A percentile compares a stretch with the other conserved stretches of the same genome.
These are phyloP conservation scores for Ustilago sp. DNA, from an alignment of 1,284 basidiomycete genomes.

Conservation along the genomic window DNA sequence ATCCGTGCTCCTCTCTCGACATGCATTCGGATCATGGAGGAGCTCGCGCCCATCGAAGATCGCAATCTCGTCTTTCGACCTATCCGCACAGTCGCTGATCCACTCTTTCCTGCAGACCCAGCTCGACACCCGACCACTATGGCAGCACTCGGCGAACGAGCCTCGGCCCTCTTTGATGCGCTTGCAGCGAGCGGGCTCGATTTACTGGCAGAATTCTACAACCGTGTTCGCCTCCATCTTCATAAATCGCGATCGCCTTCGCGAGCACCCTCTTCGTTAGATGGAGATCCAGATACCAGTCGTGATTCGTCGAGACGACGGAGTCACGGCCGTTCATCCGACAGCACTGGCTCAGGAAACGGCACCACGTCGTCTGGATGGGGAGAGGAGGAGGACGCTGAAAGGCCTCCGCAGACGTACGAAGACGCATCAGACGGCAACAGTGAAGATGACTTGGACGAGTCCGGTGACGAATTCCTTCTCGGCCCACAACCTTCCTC, in stretches of 20 bases:
- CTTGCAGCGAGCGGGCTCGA: slow-evolving; percentile 17
- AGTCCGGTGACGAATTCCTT: neutral
- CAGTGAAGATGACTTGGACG: slow-evolving; percentile 15
- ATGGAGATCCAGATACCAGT: slow-evolving; percentile 28
- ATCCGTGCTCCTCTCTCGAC: slow-evolving; percentile 31
- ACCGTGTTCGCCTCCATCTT: slow-evolving; percentile 13
- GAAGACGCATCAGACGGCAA: slow-evolving; percentile 2
- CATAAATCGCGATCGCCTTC: neutral
- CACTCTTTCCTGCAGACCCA: slow-evolving; percentile 9
- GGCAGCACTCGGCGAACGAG: slow-evolving; percentile 3
- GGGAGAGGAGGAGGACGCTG: slow-evolving; percentile 11
- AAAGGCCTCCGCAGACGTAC: neutral
- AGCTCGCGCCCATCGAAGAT: slow-evolving; percentile 39
- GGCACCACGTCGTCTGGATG: slow-evolving; percentile 4
- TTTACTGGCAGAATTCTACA: slow-evolving; percentile 30
- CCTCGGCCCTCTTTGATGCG: slow-evolving; percentile 12
- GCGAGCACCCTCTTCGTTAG: slow-evolving; percentile 1
- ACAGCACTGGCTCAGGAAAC: slow-evolving; percentile 5
- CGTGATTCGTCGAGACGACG: slow-evolving; percentile 21
- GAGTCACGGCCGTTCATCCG: slow-evolving; percentile 18
- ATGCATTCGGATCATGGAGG: slow-evolving; percentile 44
- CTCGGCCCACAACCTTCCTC: neutral
- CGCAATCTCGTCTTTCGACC: slow-evolving; percentile 47
- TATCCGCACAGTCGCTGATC: slow-evolving; percentile 9
- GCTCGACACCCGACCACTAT: neutral